These are phyloP conservation scores for Orbilia javanica DNA, from an alignment of 2,329 filamentous ascomycete genomes.

Conservation along the genomic window DNA sequence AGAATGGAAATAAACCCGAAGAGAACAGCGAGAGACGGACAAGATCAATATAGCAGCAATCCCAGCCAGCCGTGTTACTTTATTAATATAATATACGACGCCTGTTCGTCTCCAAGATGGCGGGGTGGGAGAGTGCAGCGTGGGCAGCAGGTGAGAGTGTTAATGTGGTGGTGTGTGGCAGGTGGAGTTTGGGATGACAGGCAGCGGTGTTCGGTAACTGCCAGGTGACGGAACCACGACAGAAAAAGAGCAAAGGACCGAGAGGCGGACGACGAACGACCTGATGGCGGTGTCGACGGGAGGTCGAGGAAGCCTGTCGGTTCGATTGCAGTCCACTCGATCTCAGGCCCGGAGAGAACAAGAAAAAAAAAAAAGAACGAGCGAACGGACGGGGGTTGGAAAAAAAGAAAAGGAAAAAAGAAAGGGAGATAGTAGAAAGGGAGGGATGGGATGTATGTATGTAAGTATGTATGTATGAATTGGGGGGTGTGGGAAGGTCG, in stretches of 20 bases:
- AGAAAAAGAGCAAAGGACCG: constrained; percentile 19
- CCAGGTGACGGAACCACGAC: constrained; percentile 39
- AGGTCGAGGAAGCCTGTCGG: constrained; percentile 19
- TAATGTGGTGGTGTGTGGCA: constrained; percentile 7
- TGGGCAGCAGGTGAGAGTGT: constrained; percentile 10
- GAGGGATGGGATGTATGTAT: background rate
- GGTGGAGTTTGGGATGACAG: constrained; percentile 51
- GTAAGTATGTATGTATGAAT: background rate
- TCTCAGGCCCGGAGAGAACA: constrained; percentile 2
- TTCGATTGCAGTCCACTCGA: constrained; percentile 23
- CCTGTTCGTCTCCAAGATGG: constrained; percentile 39
- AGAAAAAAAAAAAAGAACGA: constrained; percentile 1
- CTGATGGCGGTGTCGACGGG: constrained; percentile 9
- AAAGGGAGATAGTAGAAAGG: background rate
- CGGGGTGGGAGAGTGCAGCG: constrained; percentile 15
- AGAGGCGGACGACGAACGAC: constrained; percentile 13
- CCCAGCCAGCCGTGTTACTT: constrained; percentile 46
- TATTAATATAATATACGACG: constrained; percentile 48
- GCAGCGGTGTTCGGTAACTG: constrained; percentile 17
- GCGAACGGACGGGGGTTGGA: background rate
- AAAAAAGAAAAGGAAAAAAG: background rate
- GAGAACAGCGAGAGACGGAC: background rate
- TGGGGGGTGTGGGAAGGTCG: constrained; percentile 1
- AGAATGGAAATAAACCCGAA: constrained; percentile 28
- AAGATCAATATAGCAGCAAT: constrained; percentile 4